Base-by-base conservation (phyloP, 2,329 filamentous ascomycete genomes). In the Myriosclerotinia scirpicola region DNA sequence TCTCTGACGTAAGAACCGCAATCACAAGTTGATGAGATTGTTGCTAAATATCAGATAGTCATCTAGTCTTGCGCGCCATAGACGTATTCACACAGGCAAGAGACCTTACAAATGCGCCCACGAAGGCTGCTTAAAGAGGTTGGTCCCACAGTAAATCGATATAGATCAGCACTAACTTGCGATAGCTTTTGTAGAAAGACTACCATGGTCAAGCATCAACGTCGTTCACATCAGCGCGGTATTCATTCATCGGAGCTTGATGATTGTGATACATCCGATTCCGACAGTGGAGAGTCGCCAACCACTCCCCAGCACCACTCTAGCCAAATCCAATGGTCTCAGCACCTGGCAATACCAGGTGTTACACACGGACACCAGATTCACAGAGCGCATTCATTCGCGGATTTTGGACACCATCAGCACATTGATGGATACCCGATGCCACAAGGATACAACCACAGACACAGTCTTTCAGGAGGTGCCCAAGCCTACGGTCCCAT, bases 21-120 rank as follows among this genome's bases (percentile, higher is more conserved):
- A 36, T 20, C 4, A 3, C 30, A n/a, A 7, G 34, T 26, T 54
- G 17, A 34, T 36, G 22, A 55, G 22, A 20, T 9, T 42, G 54
- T 30, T 63, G 46, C 70, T 74, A 70, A 75, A 38, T 14, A 17
- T 42, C 15, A 36, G 15, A 20, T 67, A 77, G 76, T 77, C 75
- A 42, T 77, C 76, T 9, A 76, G 75, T 76, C 71, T 77, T 61
- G 76, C 76, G 54, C 73, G 76, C 44, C 88, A 90, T 74, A 87
- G 88, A 73, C 84, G 88, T 65, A 90, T 90, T 74, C 88, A 90
- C 77, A 90, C 88, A 54, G 89, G 89, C 72, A 88, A 90, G 77
- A 81, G 87, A 34, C 88, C 88, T 3, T 90, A 89, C 75, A 81
- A 83, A 54, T 90, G 87, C 78, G 80, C 79, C 56, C 83, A 82